Conservation (phyloP, 2,329 filamentous ascomycete species). For the Fusarium sp. region DNA sequence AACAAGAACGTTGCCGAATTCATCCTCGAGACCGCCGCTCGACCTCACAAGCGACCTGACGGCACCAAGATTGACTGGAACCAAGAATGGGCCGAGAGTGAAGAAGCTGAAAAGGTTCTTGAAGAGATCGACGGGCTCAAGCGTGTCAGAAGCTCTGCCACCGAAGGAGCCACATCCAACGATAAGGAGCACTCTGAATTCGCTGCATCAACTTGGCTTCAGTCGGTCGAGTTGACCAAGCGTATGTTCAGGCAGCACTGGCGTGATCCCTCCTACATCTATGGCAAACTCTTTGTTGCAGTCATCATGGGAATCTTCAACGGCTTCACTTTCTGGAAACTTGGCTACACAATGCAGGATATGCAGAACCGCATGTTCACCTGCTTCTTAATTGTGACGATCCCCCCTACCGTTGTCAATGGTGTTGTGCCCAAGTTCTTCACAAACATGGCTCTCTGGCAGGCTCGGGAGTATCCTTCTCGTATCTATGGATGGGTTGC, state of each 20-base stretch:
- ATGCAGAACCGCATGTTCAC: constrained; percentile 87
- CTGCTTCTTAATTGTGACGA: constrained; percentile 73
- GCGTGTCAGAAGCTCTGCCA: constrained; percentile 37
- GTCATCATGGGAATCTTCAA: constrained; percentile 83
- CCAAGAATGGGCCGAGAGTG: constrained; percentile 78
- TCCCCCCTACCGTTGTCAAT: constrained; percentile 79
- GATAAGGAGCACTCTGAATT: constrained; percentile 65
- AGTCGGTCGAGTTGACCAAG: constrained; percentile 77
- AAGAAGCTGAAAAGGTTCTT: constrained; percentile 71
- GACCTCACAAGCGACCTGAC: constrained; percentile 53
- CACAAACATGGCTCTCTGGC: constrained; percentile 79
- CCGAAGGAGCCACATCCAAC: constrained; percentile 19
- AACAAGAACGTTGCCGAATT: constrained; percentile 65
- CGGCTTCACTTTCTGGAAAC: constrained; percentile 82
- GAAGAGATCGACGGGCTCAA: constrained; percentile 69
- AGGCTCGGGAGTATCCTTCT: constrained; percentile 79
- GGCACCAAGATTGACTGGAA: constrained; percentile 75
- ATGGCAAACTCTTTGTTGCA: constrained; percentile 81
- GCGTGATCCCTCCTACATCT: constrained; percentile 82
- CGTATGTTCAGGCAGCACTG: constrained; percentile 81
- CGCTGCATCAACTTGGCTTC: constrained; percentile 74
- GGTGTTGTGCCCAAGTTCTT: constrained; percentile 84
- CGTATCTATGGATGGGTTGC: constrained; percentile 85
- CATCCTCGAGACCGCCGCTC: constrained; percentile 62
- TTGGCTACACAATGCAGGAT: constrained; percentile 75